Base-by-base conservation (phyloP, 768 basidiomycete genomes). In the Calocybe cyanea region DNA sequence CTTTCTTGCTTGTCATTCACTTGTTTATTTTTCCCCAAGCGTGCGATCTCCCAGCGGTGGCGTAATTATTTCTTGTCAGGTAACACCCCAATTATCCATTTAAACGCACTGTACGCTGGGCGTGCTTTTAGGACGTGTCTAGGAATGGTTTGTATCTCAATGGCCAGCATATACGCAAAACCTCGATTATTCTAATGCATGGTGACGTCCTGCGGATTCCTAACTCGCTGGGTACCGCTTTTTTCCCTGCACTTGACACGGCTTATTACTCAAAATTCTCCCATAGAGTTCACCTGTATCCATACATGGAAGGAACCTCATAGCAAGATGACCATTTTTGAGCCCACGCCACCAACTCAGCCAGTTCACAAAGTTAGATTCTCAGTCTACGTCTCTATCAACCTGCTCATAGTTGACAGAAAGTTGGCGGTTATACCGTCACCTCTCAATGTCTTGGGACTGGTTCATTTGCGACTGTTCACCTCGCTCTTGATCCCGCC, bases 381-480 rank as follows among this genome's bases (percentile, higher is more conserved):
- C 11, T 36, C 25, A 15, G 17, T 38, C 5, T 30, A 43, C 34
- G 41, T 38, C 4, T 15, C 33, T 24, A 37, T 38, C 10, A 38
- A 34, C 18, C 25, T 28, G 30, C 30, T 17, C 33, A 37, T 32
- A 24, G 46, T 40, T 20, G 24, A 28, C 15, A 57, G 87, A 70
- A 61, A 41, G 70, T 90, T 30, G 86, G 85, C 11, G 67, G 70
- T 37, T 90, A 87, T 54, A 65, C 78, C 13, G 80, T 91, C n/a
- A 87, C 84, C 15, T 81, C 83, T 3, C 86, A 90, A 49, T 85
- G 82, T 53, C 75, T 92, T 10, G 89, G 89, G 33, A 82, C 78
- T 18, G 89, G 89, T 4, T 84, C 84, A 33, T 92, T 90, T 62
- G 89, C 88, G 0, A 85, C 82, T 1, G 89, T 92, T 1, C 83